phyloP scores from a whole-genome alignment of 2,329 filamentous ascomycete genomes.

The Cladophialophora psammophila region DNA sequence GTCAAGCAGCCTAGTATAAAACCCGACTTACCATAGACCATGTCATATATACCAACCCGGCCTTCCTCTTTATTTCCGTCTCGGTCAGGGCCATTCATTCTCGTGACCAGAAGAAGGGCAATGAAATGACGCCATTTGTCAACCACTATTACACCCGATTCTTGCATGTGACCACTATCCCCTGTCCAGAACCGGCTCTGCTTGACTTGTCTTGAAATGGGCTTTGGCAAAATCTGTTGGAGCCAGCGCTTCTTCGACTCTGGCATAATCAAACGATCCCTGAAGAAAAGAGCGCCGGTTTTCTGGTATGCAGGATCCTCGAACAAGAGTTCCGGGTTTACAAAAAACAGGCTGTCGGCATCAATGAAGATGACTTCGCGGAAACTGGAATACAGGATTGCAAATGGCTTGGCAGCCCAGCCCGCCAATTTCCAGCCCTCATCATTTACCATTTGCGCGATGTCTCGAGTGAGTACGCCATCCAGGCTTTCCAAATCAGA shows the following conservation, averaged over 20 bases:
- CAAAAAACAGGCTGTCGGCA: conserved; percentile 55
- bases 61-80: conserved; percentile 50
- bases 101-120: conserved; percentile 50
- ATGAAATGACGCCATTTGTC: conserved; percentile 58
- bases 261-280: conserved; percentile 54
- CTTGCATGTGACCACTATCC: conserved; percentile 46
- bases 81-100: conserved; percentile 52
- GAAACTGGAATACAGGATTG: conserved; percentile 56
- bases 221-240: conserved; percentile 54
- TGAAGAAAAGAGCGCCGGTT: conserved; percentile 57
- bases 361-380: conserved; percentile 58
- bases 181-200: conserved; percentile 43
- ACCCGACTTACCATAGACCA: conserved; percentile 52
- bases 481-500: conserved; percentile 52
- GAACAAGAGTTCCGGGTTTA: conserved; percentile 53
- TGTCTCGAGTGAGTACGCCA: conserved; percentile 55
- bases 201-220: conserved; percentile 52
- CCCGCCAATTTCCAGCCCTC: conserved; percentile 55
- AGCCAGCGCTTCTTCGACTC: conserved; percentile 50
- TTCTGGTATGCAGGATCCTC: conserved; percentile 51
- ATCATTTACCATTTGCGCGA: conserved; percentile 55
- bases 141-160: conserved; percentile 57
- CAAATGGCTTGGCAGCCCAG: conserved; percentile 58
- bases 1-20: not conserved
- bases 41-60: conserved; percentile 54